Evolutionary conservation across 2,329 filamentous ascomycete species (phyloP), one percentile per base, ranked within the genome.

Genomic region (Scleromitrula shiraiana): DNA sequence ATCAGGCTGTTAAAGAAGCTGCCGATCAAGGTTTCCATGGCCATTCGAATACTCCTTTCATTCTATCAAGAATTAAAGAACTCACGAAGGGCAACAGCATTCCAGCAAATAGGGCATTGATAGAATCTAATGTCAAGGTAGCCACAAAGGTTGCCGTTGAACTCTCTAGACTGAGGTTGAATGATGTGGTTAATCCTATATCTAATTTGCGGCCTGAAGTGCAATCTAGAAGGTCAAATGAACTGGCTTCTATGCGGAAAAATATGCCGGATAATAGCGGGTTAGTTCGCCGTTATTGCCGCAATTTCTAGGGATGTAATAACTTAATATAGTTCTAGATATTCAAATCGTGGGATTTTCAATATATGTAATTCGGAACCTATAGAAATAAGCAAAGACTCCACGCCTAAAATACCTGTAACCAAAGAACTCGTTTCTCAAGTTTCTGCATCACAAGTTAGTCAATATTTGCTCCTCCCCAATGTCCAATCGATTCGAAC

Each of bases 11-110:
- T 24, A 62, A 67, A 41, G 70, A 77, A 50, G 77, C 78, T 4
- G 67, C 73, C 17, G 62, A 68, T 37, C 69, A 74, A 50, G 77
- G 76, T 8, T 70, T 75, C 27, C 74, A 69, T 12, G 83, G 83
- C 29, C 82, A 80, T 62, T 76, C 78, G 49, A 83, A 83, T 56
- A 87, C 83, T 0, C 83, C 83, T 0, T 87, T 80, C 56, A 77
- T 87, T 33, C 68, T 87, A 9, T 68, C 69, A 32, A 80, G 81
- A 59, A 83, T 88, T 62, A 82, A 83, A 59, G 77, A 85, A 54
- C 67, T 86, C 41, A 86, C 77, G 43, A 71, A 76, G 15, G 78
- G 78, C 9, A 76, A 70, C 56, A 83, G 78, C 54, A 71, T 86
- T 14, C 67, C 67, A 15, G 79, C 82, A 2, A 87, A 87, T 59